Evolutionary conservation across 2,329 filamentous ascomycete species (phyloP).

Genomic region (Achaetomium macrosporum): DNA sequence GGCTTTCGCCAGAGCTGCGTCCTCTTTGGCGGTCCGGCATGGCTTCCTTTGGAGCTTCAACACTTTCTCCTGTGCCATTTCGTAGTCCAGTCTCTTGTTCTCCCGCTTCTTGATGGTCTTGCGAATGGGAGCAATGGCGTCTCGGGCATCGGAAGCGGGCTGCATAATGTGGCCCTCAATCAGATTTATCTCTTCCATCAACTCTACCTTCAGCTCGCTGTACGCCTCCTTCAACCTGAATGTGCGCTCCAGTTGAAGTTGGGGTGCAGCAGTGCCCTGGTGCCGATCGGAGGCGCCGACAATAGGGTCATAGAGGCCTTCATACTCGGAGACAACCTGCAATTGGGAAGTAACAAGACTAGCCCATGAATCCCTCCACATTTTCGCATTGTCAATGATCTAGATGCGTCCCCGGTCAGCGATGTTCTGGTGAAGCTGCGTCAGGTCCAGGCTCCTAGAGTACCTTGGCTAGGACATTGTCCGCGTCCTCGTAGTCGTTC

Average conservation of each 20-base stretch:
- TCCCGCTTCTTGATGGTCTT: constrained; percentile 83
- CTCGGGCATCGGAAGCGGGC: constrained; percentile 64
- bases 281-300: constrained; percentile 56
- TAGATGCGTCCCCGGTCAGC: constrained; percentile 31
- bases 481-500: constrained; percentile 74
- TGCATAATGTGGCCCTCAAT: constrained; percentile 66
- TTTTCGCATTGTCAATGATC: constrained; percentile 69
- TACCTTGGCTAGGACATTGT: constrained; percentile 68
- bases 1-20: constrained; percentile 62
- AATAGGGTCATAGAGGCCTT: constrained; percentile 71
- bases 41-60: constrained; percentile 65
- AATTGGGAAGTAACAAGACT: constrained; percentile 65
- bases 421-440: neutral
- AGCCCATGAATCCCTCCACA: constrained; percentile 75
- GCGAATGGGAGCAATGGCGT: constrained; percentile 63
- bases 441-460: neutral
- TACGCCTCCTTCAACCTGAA: constrained; percentile 61
- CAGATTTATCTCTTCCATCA: constrained; percentile 62
- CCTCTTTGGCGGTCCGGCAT: constrained; percentile 66
- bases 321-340: constrained; percentile 60
- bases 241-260: constrained; percentile 57
- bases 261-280: constrained; percentile 55
- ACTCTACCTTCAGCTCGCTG: constrained; percentile 62
- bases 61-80: constrained; percentile 66
- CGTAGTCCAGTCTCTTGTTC: constrained; percentile 75